Conservation (phyloP, 345 rosid genomes). For the Combretum micranthum region DNA sequence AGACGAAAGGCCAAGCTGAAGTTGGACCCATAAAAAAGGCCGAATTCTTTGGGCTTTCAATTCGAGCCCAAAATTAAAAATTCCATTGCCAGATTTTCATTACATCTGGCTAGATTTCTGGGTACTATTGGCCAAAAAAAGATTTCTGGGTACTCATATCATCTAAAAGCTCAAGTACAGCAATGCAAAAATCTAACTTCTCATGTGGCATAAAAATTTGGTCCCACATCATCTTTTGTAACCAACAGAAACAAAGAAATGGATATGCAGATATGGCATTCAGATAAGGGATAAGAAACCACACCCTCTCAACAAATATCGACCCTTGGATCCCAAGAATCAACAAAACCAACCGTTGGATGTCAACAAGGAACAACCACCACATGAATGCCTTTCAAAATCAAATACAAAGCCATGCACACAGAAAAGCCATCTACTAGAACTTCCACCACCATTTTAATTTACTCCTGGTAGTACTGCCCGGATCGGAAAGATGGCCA, state of each 20-base stretch:
- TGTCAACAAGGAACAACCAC: slow-evolving; percentile 16
- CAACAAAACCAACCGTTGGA: slow-evolving; percentile 12
- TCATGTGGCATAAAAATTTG: slow-evolving; percentile 15
- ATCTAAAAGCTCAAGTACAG: no score
- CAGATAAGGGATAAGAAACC: slow-evolving; percentile 20
- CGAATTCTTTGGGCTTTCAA: no score
- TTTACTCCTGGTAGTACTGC: neutral
- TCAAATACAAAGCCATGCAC: slow-evolving; percentile 20
- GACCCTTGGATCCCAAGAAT: slow-evolving; percentile 13
- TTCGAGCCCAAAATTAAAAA: no score
- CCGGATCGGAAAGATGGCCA: slow-evolving; percentile 42
- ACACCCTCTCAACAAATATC: slow-evolving; percentile 16
- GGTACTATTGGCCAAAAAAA: no score
- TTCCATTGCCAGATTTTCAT: no score
- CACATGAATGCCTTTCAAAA: slow-evolving; percentile 21
- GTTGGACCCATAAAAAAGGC: no score
- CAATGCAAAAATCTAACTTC: slow-evolving; percentile 2
- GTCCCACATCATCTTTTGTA: slow-evolving; percentile 42
- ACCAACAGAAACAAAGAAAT: slow-evolving; percentile 40
- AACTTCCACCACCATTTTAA: neutral
- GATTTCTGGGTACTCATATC: no score
- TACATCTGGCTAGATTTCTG: no score
- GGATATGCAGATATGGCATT: slow-evolving; percentile 44
- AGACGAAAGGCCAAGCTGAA: no score
- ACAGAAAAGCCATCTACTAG: neutral